Evolutionary conservation across 306 rosid genomes (phyloP).

Genomic region (Cucumis melo): DNA sequence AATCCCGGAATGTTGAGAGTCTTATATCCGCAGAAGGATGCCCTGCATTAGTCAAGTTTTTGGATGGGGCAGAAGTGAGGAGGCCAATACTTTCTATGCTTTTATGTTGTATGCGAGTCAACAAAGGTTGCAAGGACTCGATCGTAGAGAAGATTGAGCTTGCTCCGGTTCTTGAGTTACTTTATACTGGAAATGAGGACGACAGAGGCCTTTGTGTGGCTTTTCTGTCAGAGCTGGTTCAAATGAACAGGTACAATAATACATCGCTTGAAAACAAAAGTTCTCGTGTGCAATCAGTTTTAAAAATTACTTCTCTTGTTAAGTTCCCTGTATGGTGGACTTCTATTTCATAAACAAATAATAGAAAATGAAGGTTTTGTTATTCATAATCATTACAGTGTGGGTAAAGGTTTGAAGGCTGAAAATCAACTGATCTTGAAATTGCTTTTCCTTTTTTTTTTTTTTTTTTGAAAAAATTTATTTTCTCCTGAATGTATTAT

Average conservation of each 20-base stretch:
- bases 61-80: conserved; percentile 50
- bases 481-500: background rate
- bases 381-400: background rate
- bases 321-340: background rate
- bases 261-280: background rate
- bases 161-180: conserved; percentile 55
- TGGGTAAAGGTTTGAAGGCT: background rate
- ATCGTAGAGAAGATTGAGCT: conserved; percentile 57
- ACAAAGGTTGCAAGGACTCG: conserved; percentile 46
- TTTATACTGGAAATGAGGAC: conserved; percentile 64
- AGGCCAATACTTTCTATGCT: conserved; percentile 59
- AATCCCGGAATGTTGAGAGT: conserved; percentile 50
- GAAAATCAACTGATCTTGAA: background rate
- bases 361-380: background rate
- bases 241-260: conserved; percentile 39
- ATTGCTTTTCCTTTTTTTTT: too few relatives aligned
- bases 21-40: conserved; percentile 62
- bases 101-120: conserved; percentile 73
- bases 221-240: conserved; percentile 83
- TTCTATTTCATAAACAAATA: background rate
- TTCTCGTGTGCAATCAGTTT: background rate
- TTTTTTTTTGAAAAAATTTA: too few relatives aligned
- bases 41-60: conserved; percentile 44
- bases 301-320: background rate
- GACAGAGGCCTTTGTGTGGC: conserved; percentile 56